Conservation (phyloP, 805 yeast genomes). For the Metschnikowia peoriensis region DNA sequence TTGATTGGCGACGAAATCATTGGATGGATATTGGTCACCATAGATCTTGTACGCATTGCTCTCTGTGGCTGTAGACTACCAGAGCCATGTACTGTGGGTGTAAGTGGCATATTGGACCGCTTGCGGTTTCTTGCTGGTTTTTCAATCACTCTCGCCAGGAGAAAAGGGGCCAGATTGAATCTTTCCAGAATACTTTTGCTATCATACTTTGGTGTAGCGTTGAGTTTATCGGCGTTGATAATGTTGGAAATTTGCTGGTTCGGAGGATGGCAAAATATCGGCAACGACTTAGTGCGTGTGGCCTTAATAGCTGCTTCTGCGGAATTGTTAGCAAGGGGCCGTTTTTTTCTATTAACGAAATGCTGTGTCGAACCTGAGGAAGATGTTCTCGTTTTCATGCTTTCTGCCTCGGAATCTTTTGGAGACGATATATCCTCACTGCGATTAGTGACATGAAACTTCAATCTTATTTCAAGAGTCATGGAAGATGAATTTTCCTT, state of each 20-base stretch:
- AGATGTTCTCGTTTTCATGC: background rate
- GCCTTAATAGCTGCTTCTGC: slow-evolving; percentile 34
- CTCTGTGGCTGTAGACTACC: slow-evolving; percentile 28
- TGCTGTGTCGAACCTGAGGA: slow-evolving; percentile 6
- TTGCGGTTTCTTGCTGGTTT: slow-evolving; percentile 29
- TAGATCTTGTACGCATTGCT: slow-evolving; percentile 44
- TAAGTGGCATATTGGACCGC: slow-evolving; percentile 18
- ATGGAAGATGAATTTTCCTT: slow-evolving; percentile 38
- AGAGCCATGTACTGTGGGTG: slow-evolving; percentile 15
- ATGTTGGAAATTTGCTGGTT: slow-evolving; percentile 40
- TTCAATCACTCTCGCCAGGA: slow-evolving; percentile 41
- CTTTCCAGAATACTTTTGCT: slow-evolving; percentile 42
- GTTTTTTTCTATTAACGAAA: slow-evolving; percentile 8
- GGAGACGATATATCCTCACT: slow-evolving; percentile 7
- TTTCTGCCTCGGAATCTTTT: slow-evolving; percentile 9
- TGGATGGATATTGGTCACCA: slow-evolving; percentile 33
- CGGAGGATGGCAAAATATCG: slow-evolving; percentile 39
- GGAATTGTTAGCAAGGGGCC: slow-evolving; percentile 11
- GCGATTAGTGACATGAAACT: slow-evolving; percentile 41
- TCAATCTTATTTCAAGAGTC: slow-evolving; percentile 57
- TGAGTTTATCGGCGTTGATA: slow-evolving; percentile 41
- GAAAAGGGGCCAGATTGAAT: slow-evolving; percentile 46
- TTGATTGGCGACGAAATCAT: slow-evolving; percentile 41
- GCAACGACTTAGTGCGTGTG: slow-evolving; percentile 43
- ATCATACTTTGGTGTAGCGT: slow-evolving; percentile 38